Evolutionary conservation across 2,329 filamentous ascomycete species (phyloP), one percentile per base, ranked within the genome.

Genomic region (Penicillium brasilianum): DNA sequence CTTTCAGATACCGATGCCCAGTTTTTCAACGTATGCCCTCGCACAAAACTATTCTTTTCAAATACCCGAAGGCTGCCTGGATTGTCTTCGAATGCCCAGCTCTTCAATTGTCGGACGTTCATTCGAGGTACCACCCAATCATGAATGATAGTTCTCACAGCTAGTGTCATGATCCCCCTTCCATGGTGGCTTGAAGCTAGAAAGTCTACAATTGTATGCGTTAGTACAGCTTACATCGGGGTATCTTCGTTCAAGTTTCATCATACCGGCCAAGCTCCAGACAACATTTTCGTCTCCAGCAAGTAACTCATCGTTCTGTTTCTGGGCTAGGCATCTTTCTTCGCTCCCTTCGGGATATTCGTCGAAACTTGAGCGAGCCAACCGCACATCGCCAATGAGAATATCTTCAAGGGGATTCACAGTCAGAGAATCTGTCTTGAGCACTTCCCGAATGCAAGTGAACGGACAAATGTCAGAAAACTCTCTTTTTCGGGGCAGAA

Each of bases 101-200:
- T 60, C 58, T 59, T 68, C 20, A 75, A 20, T 4, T 43, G 49
- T 7, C 61, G 65, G 16, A 64, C 62, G 32, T 75, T 74, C 70
- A 74, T 71, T n/a, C 63, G 61, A 9, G 72, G 72, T 4, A 75
- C 41, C 7, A 63, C 65, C 64, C 72, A 70, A 22, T 74, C 67
- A 7, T 59, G 49, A 7, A 74, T 68, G 8, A 74, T 1, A 1
- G 66, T 64, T 14, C 51, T 52, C 25, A 72, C 51, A 2, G 63
- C 71, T 11, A 57, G 59, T 13, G 66, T 66, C 73, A 74, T 74
- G 30, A 76, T 70, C 7, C 73, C 73, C n/a, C 60, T 62, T 1
- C 70, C 65, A 20, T 76, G 72, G 50, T 73, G 62, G 20, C 65
- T 55, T 1, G 73, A 63, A 4, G 65, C 49, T 7, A 75, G 64